phyloP scores from a whole-genome alignment of 768 basidiomycete species.

The Tephrocybe sp. region DNA sequence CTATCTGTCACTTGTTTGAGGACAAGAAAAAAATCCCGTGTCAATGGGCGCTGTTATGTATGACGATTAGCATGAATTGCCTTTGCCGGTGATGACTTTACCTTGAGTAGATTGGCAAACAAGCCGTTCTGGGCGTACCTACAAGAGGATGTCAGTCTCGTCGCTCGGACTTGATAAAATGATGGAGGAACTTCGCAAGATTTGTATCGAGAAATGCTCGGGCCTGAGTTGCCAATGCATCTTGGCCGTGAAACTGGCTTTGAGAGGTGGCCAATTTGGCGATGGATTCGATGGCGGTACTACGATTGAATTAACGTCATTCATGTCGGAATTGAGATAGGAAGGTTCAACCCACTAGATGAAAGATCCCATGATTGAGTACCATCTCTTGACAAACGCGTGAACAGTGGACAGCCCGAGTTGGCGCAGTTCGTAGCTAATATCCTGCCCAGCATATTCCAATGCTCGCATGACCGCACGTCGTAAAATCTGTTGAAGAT shows the following conservation, averaged over 20 bases:
- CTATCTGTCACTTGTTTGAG: slow-evolving; percentile 46
- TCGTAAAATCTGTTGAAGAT: slow-evolving; percentile 53
- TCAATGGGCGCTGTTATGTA: slow-evolving; percentile 40
- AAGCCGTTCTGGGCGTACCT: slow-evolving; percentile 63
- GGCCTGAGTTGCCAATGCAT: slow-evolving; percentile 58
- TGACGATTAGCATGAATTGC: not conserved
- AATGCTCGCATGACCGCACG: slow-evolving; percentile 51
- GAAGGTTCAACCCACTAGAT: slow-evolving; percentile 43
- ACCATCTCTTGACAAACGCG: slow-evolving; percentile 63
- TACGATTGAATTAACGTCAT: slow-evolving; percentile 19
- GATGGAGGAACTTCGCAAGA: slow-evolving; percentile 40
- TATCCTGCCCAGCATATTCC: slow-evolving; percentile 49
- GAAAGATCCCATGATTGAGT: slow-evolving; percentile 49
- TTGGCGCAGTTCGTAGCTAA: slow-evolving; percentile 69
- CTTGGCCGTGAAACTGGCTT: slow-evolving; percentile 51
- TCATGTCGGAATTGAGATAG: not conserved
- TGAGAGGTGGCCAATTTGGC: slow-evolving; percentile 48
- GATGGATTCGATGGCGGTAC: slow-evolving; percentile 54
- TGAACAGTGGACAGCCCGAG: slow-evolving; percentile 61
- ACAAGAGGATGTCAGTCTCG: slow-evolving; percentile 5
- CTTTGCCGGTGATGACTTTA: slow-evolving; percentile 21
- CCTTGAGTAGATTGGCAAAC: slow-evolving; percentile 59
- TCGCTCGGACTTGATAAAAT: not conserved
- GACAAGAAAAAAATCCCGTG: slow-evolving; percentile 51
- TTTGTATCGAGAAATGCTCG: slow-evolving; percentile 53